Conservation (phyloP, 495 filamentous ascomycete genomes). For the Saxispiralis lemnorum region DNA sequence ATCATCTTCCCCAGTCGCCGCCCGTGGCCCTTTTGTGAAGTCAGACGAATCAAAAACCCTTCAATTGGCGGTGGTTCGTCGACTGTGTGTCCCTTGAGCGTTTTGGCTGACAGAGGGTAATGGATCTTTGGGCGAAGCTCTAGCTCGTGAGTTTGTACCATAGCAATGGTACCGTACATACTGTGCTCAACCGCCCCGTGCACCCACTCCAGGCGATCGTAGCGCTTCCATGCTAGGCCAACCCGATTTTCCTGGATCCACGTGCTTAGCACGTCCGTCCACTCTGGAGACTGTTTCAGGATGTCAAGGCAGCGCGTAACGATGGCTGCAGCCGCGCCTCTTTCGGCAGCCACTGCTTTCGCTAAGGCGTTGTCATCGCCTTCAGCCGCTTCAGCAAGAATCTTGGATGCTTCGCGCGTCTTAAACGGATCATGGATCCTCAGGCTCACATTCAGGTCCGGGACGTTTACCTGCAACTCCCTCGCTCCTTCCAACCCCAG, state of each 20-base stretch:
- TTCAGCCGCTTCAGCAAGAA: slow-evolving; percentile 24
- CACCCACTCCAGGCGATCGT: slow-evolving; percentile 61
- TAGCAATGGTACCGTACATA: slow-evolving; percentile 60
- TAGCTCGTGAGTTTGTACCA: slow-evolving; percentile 57
- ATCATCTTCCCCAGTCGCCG: slow-evolving; percentile 47
- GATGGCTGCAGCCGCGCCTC: slow-evolving; percentile 37
- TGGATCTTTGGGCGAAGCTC: slow-evolving; percentile 55
- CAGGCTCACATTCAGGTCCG: slow-evolving; percentile 47
- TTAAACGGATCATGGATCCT: slow-evolving; percentile 47
- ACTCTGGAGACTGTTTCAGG: slow-evolving; percentile 40
- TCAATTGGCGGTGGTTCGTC: slow-evolving; percentile 49
- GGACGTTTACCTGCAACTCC: slow-evolving; percentile 47
- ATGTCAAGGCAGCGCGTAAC: slow-evolving; percentile 41
- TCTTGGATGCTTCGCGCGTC: slow-evolving; percentile 30
- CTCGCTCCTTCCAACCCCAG: slow-evolving; percentile 42
- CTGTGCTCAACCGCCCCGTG: slow-evolving; percentile 50
- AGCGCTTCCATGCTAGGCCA: slow-evolving; percentile 60
- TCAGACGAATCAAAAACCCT: slow-evolving; percentile 54
- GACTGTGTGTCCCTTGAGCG: slow-evolving; percentile 26
- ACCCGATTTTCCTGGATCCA: slow-evolving; percentile 48
- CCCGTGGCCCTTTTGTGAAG: slow-evolving; percentile 43
- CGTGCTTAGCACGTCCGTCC: slow-evolving; percentile 40
- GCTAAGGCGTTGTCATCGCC: slow-evolving; percentile 31
- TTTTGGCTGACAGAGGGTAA: slow-evolving; percentile 39
- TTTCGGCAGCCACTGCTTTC: slow-evolving; percentile 32